Conservation (phyloP, 1,139 yeast species). For the Geotrichum phurueaensis region DNA sequence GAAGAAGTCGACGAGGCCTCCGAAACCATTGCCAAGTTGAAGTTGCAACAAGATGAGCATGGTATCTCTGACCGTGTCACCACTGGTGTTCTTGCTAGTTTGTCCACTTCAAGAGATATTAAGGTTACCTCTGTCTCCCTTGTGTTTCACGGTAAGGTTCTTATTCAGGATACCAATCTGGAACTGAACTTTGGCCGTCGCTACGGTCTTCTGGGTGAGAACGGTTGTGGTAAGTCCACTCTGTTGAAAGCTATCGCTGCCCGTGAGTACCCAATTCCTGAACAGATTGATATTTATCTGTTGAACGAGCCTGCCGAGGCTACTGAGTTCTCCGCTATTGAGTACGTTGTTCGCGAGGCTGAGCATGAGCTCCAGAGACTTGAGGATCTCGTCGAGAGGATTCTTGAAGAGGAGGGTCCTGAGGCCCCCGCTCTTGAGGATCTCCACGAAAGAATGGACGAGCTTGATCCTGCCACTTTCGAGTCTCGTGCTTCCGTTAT, state of each 20-base stretch:
- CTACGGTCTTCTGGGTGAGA: conserved; percentile 86
- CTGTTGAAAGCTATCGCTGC: conserved; percentile 89
- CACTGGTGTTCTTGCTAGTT: conserved; percentile 91
- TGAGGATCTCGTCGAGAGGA: conserved; percentile 86
- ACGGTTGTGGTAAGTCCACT: conserved; percentile 98
- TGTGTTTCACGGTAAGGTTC: conserved; percentile 94
- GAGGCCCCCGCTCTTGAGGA: conserved; percentile 83
- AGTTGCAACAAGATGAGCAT: conserved; percentile 86
- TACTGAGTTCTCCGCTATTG: conserved; percentile 83
- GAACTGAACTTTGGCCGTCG: conserved; percentile 97
- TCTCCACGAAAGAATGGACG: conserved; percentile 90
- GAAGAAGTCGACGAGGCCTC: conserved; percentile 54
- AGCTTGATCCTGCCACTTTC: conserved; percentile 91
- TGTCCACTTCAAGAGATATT: conserved; percentile 87
- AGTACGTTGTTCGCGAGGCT: conserved; percentile 95
- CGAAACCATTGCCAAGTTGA: conserved; percentile 75
- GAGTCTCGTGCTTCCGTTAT: conserved; percentile 96
- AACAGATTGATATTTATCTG: conserved; percentile 80
- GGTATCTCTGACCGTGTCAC: conserved; percentile 96
- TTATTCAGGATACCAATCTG: conserved; percentile 82
- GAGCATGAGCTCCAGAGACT: conserved; percentile 84
- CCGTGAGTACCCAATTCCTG: conserved; percentile 94
- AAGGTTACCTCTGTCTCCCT: conserved; percentile 85
- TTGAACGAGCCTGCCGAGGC: conserved; percentile 98
- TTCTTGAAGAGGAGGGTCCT: conserved; percentile 88